Conservation (phyloP, 148 eudicot species). For the Gaultheria prostrata region DNA sequence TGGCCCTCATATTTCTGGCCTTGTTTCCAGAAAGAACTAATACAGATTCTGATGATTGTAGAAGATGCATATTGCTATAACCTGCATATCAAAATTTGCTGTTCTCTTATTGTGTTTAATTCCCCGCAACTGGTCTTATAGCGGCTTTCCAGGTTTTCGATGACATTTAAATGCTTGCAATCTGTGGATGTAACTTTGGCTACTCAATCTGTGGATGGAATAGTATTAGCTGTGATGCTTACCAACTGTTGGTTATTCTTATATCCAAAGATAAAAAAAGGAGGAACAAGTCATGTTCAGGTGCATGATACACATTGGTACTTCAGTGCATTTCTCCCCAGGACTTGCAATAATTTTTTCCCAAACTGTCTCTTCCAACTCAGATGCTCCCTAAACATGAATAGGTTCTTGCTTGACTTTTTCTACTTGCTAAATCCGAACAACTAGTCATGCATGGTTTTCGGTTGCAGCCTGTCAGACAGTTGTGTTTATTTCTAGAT, state of each 20-base stretch:
- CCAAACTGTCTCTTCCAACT: not conserved
- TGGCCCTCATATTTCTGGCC: not conserved
- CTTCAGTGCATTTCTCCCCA: not conserved
- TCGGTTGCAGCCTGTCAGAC: not conserved
- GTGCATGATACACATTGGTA: slow-evolving; percentile 1
- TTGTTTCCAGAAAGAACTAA: not conserved
- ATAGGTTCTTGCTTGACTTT: not conserved
- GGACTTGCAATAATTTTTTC: not conserved
- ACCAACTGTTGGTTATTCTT: not conserved
- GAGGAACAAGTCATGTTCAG: not conserved
- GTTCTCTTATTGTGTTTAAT: not conserved
- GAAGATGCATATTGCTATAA: not conserved
- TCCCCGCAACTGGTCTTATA: not conserved
- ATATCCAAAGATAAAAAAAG: not conserved
- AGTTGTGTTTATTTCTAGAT: not conserved
- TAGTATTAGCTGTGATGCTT: not conserved
- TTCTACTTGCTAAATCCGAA: not conserved
- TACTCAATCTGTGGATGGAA: not conserved
- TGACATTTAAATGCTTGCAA: not conserved
- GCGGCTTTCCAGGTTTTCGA: not conserved
- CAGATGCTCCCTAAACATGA: not conserved
- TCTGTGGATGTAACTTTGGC: not conserved
- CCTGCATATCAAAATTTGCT: not conserved
- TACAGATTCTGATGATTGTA: not conserved
- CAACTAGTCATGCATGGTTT: not conserved